Evolutionary conservation across 139 green algal species (phyloP), one percentile per base, ranked within the genome.

Genomic region (Micractinium sp.): DNA sequence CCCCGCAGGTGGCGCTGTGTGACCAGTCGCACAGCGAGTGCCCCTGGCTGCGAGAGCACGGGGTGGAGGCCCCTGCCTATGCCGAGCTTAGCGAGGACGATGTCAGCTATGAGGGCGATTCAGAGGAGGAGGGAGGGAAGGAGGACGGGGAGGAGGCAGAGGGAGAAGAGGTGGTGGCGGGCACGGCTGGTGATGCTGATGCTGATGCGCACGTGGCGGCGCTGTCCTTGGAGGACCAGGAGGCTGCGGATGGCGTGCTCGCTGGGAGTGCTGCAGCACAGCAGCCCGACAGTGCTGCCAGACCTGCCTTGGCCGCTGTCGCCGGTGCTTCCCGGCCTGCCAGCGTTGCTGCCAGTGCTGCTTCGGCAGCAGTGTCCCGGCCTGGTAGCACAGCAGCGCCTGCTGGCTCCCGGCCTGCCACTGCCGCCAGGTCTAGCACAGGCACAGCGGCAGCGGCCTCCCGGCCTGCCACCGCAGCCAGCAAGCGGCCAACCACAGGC

Each of bases 1-100:
- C 56, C 36, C 12, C 78, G 27, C 85, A 88, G 83, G 71, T 88
- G 41, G 71, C 41, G 25, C 39, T 82, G 71, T 77, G 85, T n/a
- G 74, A 81, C 71, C 85, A 88, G 71, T 47, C 71, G 2, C 41
- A n/a, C 31, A 23, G 20, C 4, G 31, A 74, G 41, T 88, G 85
- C 47, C 85, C 85, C 41, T 82, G 41, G 31, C 38, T 88, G 38
- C 14, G n/a, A 7, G 41, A 73, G 71, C 22, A 82, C 47, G 85
- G 85, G 39, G 16, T 88, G 69, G 71, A 81, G 71, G 41, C 47
- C 31, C 85, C 85, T 20, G 18, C 85, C 12, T 71, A 82, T 35
- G 71, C 25, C 7, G 85, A 88, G 71, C 41, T 82, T 47, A 18
- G 7, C 0, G 38, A 74, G n/a, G 27, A 69, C 33, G 71, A 88